Conservation (phyloP, 1,284 basidiomycete genomes). For the Trametes sp. region DNA sequence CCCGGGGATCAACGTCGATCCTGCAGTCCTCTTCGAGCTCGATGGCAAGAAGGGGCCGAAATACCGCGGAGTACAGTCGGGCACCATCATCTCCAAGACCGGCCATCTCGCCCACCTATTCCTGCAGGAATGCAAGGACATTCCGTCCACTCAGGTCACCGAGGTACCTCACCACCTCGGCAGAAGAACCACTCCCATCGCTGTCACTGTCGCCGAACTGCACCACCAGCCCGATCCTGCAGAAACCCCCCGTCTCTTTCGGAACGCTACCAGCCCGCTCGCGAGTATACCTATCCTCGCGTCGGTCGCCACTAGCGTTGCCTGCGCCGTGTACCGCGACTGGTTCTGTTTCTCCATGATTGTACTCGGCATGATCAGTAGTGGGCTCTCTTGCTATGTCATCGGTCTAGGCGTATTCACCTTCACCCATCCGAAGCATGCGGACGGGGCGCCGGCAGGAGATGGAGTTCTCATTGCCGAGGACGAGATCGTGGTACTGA, state of each 20-base stretch:
- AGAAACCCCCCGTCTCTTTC: conserved; percentile 22
- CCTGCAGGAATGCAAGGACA: conserved; percentile 25
- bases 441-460: conserved; percentile 16
- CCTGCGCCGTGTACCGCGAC: conserved; percentile 8
- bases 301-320: conserved; percentile 17
- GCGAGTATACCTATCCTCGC: conserved; percentile 27
- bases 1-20: conserved; percentile 33
- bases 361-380: conserved; percentile 19
- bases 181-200: conserved; percentile 21
- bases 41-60: conserved; percentile 29
- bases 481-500: conserved; percentile 16
- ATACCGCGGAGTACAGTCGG: conserved; percentile 30
- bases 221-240: conserved; percentile 7
- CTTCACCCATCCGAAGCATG: conserved; percentile 19
- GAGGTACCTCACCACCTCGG: background rate
- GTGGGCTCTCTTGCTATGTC: conserved; percentile 20
- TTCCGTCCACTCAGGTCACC: background rate
- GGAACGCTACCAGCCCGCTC: conserved; percentile 24
- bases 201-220: conserved; percentile 26
- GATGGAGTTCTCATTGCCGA: conserved; percentile 18
- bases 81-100: conserved; percentile 29
- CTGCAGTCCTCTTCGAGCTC: conserved; percentile 32
- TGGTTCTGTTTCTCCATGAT: conserved; percentile 23
- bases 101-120: conserved; percentile 33
- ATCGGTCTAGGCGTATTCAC: conserved; percentile 17